phyloP scores from a whole-genome alignment of 176 grass and related monocot species.

The Bromus sterilis region DNA sequence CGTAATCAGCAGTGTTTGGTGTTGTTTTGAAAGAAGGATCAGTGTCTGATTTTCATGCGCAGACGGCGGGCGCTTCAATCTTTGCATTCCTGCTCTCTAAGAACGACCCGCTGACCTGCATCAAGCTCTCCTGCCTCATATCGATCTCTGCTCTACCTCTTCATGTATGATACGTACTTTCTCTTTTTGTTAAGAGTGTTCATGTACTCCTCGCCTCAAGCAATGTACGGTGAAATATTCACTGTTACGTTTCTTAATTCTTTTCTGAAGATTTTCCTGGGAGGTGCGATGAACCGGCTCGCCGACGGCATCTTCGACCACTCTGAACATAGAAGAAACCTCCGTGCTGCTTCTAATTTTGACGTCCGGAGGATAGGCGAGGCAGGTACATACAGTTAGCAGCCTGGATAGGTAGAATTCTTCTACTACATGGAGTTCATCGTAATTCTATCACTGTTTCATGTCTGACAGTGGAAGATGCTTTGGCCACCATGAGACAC shows the following conservation, averaged over 20 bases:
- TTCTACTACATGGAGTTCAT: not conserved
- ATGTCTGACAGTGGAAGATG: not conserved
- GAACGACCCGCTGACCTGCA: constrained; percentile 41
- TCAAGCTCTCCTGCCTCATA: constrained; percentile 39
- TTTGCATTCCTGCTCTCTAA: constrained; percentile 43
- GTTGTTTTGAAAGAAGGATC: not conserved
- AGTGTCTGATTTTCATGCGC: not conserved
- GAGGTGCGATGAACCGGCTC: constrained; percentile 13
- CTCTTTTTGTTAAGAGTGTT: no score
- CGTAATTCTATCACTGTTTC: not conserved
- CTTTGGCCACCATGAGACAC: constrained; percentile 13
- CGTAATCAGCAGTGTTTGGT: not conserved
- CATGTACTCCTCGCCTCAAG: not conserved
- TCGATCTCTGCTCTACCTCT: constrained; percentile 34
- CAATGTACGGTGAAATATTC: not conserved
- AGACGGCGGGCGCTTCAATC: constrained; percentile 45
- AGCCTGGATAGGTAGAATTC: no score
- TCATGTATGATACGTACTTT: constrained; percentile 27
- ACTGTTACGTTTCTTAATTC: not conserved
- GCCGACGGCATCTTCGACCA: constrained; percentile 36
- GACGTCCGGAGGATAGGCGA: constrained; percentile 14
- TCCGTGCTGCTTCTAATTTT: not conserved
- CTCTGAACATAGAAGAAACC: not conserved
- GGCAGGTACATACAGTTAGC: not conserved
- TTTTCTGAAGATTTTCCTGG: constrained; percentile 22